These are phyloP conservation scores for Leishmania gerbilli DNA, from an alignment of 208 protist genomes.

Conservation along the genomic window DNA sequence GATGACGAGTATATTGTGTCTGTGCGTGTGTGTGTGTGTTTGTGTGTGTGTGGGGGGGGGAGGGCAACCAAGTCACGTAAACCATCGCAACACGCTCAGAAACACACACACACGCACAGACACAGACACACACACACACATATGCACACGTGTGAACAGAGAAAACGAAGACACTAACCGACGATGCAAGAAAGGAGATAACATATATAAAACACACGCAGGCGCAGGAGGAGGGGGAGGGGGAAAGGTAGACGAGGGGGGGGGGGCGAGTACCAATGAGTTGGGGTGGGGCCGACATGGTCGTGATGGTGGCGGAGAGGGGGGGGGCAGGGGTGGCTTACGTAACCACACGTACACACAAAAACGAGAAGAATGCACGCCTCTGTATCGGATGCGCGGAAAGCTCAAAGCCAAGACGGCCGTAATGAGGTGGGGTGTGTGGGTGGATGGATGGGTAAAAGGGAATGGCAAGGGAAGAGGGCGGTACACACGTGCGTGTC, in stretches of 20 bases:
- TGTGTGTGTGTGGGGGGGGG: not conserved
- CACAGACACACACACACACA: not conserved
- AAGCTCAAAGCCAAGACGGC: not conserved
- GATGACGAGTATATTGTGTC: not conserved
- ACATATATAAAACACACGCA: not conserved
- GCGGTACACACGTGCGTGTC: not conserved
- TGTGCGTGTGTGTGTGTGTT: not conserved
- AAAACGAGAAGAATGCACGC: not conserved
- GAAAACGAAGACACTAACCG: not conserved
- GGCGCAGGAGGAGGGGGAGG: not conserved
- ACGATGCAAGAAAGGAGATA: not conserved
- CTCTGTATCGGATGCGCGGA: not conserved
- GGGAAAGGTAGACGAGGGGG: not conserved
- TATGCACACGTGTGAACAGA: not conserved
- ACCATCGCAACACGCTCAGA: too few relatives aligned
- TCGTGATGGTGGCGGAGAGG: too few relatives aligned
- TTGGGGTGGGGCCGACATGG: not conserved
- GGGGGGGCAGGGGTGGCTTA: not conserved
- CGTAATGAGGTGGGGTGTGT: not conserved
- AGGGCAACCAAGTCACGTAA: too few relatives aligned
- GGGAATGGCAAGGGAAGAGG: not conserved
- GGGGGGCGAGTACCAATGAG: not conserved
- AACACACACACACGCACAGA: not conserved
- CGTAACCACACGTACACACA: not conserved
- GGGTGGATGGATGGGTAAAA: not conserved